Evolutionary conservation across 441 rosid genomes (phyloP), one percentile per base, ranked within the genome.

Genomic region (Iberis amara): DNA sequence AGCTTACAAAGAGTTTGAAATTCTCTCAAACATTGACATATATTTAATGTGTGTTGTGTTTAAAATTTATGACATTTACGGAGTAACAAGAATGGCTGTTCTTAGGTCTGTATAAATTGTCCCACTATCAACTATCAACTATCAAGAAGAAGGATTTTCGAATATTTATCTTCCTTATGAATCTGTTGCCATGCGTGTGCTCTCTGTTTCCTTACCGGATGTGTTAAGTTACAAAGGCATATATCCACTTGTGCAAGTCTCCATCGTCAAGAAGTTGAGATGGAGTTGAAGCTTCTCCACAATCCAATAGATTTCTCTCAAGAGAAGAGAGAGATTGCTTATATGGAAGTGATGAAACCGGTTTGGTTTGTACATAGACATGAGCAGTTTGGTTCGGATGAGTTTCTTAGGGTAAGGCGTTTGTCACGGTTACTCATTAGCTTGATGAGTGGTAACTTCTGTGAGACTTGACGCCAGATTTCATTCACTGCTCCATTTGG

Each of bases 401-500:
- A 38, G 38, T 75, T 76, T 65, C 79, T 82, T 69, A 62, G 59
- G 31, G 80, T 78, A 4, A 83, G 75, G 62, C 98, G 80, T 62
- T 71, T 91, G 66, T 80, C 96, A 0, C 91, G 90, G 59, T 88
- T 91, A 40, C 69, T 79, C 98, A 82, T 80, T 64, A 77, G 60
- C 66, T 77, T 88, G 44, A 88, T 75, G 35, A 88, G 83, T 21
- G 95, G 89, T 37, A 87, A 79, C 81, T 47, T 47, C 31, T 33
- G 38, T 10, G 38, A 33, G 11, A 33, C 11, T 73, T 83, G 81
- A 15, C 80, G 85, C 98, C 98, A 91, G 46, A 88, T 79, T 73
- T 83, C 95, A 49, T 81, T 75, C 51, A 85, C 95, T 28, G 96
- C 74, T 75, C 96, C 98, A 46, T 81, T 58, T 5, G 80, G 72